Evolutionary conservation across 345 rosid genomes (phyloP), one percentile per base, ranked within the genome.

Genomic region (Gossypium ekmanianum): DNA sequence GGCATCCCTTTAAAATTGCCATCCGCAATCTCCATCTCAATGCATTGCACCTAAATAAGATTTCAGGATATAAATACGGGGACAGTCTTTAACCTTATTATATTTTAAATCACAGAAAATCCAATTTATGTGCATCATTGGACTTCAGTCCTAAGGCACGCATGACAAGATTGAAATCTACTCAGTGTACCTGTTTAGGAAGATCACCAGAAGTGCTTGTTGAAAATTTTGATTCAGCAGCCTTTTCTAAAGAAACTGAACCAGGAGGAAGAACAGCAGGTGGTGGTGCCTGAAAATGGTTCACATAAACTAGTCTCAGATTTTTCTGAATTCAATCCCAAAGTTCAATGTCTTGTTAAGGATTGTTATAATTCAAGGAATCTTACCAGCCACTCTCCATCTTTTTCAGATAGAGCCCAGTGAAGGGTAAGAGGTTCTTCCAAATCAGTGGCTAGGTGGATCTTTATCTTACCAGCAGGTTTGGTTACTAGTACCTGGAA

Each of bases 371-470:
- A 76, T 45, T 71, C 27, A 45, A 68, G 45, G 56, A 80, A 74
- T 68, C 94, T 90, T 87, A 95, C 99, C 97, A 81, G 77, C 99
- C 99, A 95, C 83, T 95, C 97, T 84, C 94, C 92, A 74, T 78
- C 84, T 29, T 75, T 86, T 76, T 83, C 87, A 69, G 99, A 93
- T 83, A 95, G 85, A 79, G 94, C 99, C 99, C 99, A 95, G 82
- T 91, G 99, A 81, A 93, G 89, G 63, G 87, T 83, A 72, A 90
- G 73, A 22, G 94, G 93, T 72, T 90, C 94, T 77, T 77, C 84
- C 75, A 85, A 80, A 83, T 93, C 91, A 22, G 97, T 86, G 71
- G 87, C 94, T 61, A 95, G 43, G 80, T 77, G 84, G 78, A 95
- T 81, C 83, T 87, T 91, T 57, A 74, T 81, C 85, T 85, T 95